phyloP scores from a whole-genome alignment of 164 flowering plant genomes.

The Tetracentron sinense region DNA sequence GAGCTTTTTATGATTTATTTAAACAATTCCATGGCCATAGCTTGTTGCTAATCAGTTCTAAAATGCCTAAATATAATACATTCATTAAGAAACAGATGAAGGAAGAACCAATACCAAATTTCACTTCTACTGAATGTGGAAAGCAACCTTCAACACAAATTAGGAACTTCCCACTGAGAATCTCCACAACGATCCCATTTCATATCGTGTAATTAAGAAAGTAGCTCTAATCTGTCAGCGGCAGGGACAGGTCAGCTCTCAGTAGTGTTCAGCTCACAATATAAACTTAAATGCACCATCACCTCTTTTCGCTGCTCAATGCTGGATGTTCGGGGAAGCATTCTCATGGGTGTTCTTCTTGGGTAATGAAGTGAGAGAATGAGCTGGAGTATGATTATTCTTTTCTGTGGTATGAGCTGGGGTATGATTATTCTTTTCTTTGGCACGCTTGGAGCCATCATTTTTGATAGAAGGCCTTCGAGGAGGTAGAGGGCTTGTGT shows the following conservation, averaged over 20 bases:
- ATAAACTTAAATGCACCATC: constrained; percentile 3
- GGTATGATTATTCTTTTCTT: constrained; percentile 25
- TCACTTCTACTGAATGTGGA: not conserved
- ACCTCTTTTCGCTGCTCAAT: constrained; percentile 14
- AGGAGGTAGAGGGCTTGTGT: constrained; percentile 32
- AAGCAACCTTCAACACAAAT: not conserved
- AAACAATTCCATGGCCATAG: constrained; percentile 2
- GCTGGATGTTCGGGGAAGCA: constrained; percentile 67
- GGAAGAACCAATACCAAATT: not conserved
- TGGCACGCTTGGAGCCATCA: constrained; percentile 23
- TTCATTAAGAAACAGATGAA: constrained; percentile 7
- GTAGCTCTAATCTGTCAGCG: not conserved
- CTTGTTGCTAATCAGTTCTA: not conserved
- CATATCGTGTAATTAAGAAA: too few species aligned
- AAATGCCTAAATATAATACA: constrained; percentile 11
- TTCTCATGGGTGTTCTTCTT: constrained; percentile 45
- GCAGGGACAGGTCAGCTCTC: not conserved
- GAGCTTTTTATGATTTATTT: not conserved
- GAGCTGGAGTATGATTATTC: constrained; percentile 18
- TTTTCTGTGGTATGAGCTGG: constrained; percentile 24
- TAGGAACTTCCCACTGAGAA: not conserved
- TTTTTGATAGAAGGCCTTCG: constrained; percentile 29
- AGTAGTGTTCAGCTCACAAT: not conserved
- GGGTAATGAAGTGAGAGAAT: constrained; percentile 20
- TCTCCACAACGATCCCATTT: not conserved